phyloP scores from a whole-genome alignment of 2,329 filamentous ascomycete genomes.

The Aureobasidium namibiae region DNA sequence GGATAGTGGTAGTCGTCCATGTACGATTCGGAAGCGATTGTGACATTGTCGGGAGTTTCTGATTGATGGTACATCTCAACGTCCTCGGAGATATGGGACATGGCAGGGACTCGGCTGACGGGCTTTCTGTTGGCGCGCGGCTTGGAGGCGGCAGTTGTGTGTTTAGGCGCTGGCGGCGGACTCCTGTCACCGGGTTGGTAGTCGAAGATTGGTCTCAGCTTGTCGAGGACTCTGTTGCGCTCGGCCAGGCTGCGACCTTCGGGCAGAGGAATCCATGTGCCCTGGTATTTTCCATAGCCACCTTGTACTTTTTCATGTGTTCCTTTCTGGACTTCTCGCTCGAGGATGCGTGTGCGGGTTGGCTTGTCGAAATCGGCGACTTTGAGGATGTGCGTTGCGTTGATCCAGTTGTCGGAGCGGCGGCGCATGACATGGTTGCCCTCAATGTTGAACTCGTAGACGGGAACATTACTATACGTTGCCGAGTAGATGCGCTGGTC shows the following conservation, averaged over 20 bases:
- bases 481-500: conserved; percentile 48
- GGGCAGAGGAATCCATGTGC: conserved; percentile 90
- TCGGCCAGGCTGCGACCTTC: conserved; percentile 74
- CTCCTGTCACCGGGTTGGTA: conserved; percentile 76
- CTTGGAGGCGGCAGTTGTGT: conserved; percentile 65
- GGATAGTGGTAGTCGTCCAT: conserved; percentile 68
- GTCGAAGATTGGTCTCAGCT: conserved; percentile 80
- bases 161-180: conserved; percentile 87
- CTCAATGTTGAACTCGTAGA: conserved; percentile 87
- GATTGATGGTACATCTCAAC: conserved; percentile 62
- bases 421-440: conserved; percentile 93
- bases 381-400: conserved; percentile 98
- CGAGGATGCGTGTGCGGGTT: conserved; percentile 84
- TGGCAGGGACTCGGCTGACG: conserved; percentile 19
- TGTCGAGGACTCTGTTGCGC: conserved; percentile 78
- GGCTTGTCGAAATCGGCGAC: conserved; percentile 97
- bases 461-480: conserved; percentile 64
- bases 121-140: conserved; percentile 46
- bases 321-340: conserved; percentile 94
- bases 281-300: conserved; percentile 97
- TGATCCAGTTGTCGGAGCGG: conserved; percentile 92
- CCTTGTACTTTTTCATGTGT: conserved; percentile 96
- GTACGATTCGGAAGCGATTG: conserved; percentile 74
- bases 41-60: conserved; percentile 75
- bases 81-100: conserved; percentile 45